A percentile compares a stretch with the other conserved stretches of the same genome.
These are phyloP conservation scores for Athelia psychrophila DNA, from an alignment of 1,284 basidiomycete species.

Conservation along the genomic window DNA sequence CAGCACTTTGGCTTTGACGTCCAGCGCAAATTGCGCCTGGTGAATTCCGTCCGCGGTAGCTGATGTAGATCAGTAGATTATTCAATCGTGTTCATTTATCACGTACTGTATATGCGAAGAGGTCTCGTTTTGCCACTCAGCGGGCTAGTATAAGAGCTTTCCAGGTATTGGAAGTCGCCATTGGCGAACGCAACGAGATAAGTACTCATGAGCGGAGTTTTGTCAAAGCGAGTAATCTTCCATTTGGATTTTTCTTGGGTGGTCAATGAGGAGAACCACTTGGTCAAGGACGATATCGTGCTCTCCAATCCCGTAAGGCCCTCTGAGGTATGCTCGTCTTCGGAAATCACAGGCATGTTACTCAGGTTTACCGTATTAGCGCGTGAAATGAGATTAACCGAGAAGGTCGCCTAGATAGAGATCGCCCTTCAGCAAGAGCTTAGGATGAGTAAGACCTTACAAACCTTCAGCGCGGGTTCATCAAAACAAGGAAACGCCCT, in stretches of 20 bases:
- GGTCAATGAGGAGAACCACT: constrained; percentile 30
- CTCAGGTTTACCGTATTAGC: constrained; percentile 74
- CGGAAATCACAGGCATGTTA: constrained; percentile 81
- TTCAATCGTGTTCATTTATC: not conserved
- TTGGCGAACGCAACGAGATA: constrained; percentile 94
- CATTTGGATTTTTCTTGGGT: constrained; percentile 45
- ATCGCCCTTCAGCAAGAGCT: no score
- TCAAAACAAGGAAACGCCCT: constrained; percentile 90
- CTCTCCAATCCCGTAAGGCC: constrained; percentile 28
- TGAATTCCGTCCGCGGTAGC: constrained; percentile 87
- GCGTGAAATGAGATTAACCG: constrained; percentile 82
- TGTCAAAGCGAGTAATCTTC: constrained; percentile 81
- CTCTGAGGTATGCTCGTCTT: constrained; percentile 40
- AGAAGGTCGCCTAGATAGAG: constrained; percentile 60
- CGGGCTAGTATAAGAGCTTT: constrained; percentile 79
- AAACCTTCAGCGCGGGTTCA: constrained; percentile 81
- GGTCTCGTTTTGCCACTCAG: constrained; percentile 82
- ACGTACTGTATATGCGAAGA: constrained; percentile 78
- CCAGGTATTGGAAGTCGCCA: constrained; percentile 75
- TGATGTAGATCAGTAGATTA: constrained; percentile 19
- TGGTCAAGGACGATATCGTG: constrained; percentile 20
- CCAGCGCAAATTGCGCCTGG: constrained; percentile 82
- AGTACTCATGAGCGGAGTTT: constrained; percentile 82
- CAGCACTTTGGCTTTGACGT: constrained; percentile 84
- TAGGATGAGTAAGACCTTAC: no score